phyloP scores from a whole-genome alignment of 345 rosid genomes.

The Carallia pectinifolia region DNA sequence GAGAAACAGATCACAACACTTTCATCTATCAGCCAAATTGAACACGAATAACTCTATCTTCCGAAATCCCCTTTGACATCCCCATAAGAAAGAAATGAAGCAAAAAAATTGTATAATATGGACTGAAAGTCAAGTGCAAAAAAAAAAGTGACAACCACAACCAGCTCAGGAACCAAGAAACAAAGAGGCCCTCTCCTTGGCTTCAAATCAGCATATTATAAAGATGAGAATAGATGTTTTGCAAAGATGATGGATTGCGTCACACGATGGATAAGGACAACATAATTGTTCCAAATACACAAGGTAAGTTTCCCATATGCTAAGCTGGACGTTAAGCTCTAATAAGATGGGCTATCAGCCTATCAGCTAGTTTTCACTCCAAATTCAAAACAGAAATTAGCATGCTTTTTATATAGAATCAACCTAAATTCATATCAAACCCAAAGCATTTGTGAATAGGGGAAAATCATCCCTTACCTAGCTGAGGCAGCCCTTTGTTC shows the following conservation, averaged over 20 bases:
- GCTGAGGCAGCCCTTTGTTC: constrained; percentile 91
- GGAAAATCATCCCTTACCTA: constrained; percentile 43
- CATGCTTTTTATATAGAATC: too few species aligned
- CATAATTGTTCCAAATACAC: neutral
- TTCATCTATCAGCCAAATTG: neutral
- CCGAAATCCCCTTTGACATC: neutral
- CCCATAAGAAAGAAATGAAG: neutral
- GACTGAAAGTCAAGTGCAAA: neutral
- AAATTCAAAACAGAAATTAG: neutral
- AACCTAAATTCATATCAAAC: too few species aligned
- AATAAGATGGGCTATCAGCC: neutral
- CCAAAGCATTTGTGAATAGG: neutral
- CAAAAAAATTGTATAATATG: neutral
- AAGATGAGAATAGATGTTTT: neutral
- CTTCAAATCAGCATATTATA: neutral
- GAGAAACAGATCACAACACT: neutral
- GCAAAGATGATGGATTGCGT: too few species aligned
- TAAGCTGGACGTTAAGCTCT: neutral
- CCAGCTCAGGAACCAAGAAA: neutral
- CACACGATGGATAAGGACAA: neutral
- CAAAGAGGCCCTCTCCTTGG: neutral
- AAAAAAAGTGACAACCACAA: neutral
- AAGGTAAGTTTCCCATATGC: neutral
- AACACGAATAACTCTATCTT: neutral
- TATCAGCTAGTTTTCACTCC: neutral